Conservation (phyloP, 805 yeast species). For the Schwanniomyces sp. region DNA sequence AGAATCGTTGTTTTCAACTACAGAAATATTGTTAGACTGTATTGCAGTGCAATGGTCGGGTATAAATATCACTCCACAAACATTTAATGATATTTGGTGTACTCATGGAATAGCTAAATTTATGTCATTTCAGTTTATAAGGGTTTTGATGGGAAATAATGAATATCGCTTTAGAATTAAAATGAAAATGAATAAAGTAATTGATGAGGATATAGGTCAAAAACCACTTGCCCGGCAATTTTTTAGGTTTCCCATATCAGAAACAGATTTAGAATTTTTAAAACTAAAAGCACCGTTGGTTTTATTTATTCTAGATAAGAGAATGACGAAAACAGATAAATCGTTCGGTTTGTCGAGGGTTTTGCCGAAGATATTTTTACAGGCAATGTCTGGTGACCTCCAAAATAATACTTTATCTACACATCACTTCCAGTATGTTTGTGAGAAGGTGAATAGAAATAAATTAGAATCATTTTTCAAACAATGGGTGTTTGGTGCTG, state of each 20-base stretch:
- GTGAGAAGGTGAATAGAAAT: constrained; percentile 90
- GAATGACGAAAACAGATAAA: constrained; percentile 96
- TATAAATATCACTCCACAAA: constrained; percentile 79
- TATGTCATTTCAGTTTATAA: constrained; percentile 75
- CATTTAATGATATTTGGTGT: constrained; percentile 84
- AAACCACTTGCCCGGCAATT: constrained; percentile 79
- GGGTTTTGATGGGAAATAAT: constrained; percentile 76
- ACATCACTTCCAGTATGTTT: constrained; percentile 84
- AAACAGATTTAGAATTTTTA: constrained; percentile 65
- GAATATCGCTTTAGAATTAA: constrained; percentile 75
- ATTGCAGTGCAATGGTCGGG: constrained; percentile 93
- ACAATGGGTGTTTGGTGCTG: constrained; percentile 91
- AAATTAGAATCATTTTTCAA: constrained; percentile 79
- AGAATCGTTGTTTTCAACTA: constrained; percentile 73
- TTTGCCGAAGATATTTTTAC: constrained; percentile 84
- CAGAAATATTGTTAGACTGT: constrained; percentile 67
- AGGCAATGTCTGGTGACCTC: constrained; percentile 94
- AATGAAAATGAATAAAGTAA: constrained; percentile 60
- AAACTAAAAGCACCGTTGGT: constrained; percentile 84
- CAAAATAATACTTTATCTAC: constrained; percentile 76
- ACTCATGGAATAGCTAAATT: constrained; percentile 80
- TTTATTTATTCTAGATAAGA: constrained; percentile 75
- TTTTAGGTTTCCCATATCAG: constrained; percentile 61
- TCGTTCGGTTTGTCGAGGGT: constrained; percentile 91
- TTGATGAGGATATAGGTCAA: constrained; percentile 72